phyloP scores from a whole-genome alignment of 108 stramenopile species.

The Nitzschia putrida region DNA sequence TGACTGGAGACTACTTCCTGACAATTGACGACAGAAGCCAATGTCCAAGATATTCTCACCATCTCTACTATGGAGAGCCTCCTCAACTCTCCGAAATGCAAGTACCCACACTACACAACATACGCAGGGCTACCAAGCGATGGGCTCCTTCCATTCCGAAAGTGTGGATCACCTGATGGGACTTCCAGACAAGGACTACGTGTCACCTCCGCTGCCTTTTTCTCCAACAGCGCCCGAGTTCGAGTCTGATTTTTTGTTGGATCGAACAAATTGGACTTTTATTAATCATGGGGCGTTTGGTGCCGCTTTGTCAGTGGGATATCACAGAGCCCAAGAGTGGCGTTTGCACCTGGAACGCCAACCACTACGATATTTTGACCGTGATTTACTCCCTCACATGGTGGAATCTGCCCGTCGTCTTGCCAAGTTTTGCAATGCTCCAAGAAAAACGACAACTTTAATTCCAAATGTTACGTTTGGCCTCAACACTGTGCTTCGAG shows the following conservation, averaged over 20 bases:
- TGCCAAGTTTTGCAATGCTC: constrained; percentile 46
- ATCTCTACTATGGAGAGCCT: too few relatives aligned
- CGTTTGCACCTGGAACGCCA: constrained; percentile 63
- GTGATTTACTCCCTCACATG: constrained; percentile 70
- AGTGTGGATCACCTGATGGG: constrained; percentile 58
- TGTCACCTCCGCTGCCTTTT: constrained; percentile 57
- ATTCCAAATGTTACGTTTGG: constrained; percentile 60
- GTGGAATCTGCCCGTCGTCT: constrained; percentile 54
- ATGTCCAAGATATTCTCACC: too few relatives aligned
- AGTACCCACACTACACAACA: not conserved
- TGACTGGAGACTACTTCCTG: too few relatives aligned
- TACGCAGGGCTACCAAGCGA: constrained; percentile 59
- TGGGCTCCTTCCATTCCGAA: constrained; percentile 76
- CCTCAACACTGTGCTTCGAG: constrained; percentile 64
- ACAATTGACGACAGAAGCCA: too few relatives aligned
- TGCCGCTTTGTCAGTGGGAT: constrained; percentile 54
- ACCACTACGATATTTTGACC: constrained; percentile 72
- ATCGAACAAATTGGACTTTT: constrained; percentile 56
- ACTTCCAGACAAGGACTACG: constrained; percentile 43
- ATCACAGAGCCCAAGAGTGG: constrained; percentile 65
- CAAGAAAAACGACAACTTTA: constrained; percentile 27
- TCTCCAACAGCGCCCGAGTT: not conserved
- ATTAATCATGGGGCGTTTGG: constrained; percentile 61
- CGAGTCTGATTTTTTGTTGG: constrained; percentile 44
- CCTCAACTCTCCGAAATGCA: too few relatives aligned